These are phyloP conservation scores for Amanita inopinata DNA, from an alignment of 768 basidiomycete genomes.

Conservation along the genomic window DNA sequence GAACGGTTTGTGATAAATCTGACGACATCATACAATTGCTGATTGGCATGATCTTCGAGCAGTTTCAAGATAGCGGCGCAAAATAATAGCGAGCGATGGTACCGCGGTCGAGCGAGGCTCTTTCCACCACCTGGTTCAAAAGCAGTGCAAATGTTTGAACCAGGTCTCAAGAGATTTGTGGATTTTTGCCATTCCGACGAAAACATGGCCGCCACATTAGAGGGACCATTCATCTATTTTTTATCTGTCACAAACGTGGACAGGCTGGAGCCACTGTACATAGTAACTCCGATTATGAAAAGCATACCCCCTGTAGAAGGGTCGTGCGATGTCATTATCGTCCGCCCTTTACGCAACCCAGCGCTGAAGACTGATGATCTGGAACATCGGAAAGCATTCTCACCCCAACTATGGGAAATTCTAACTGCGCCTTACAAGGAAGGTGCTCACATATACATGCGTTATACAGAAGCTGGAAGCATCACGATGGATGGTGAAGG, in stretches of 20 bases:
- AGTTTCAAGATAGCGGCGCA: slow-evolving; percentile 82
- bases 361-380: slow-evolving; percentile 29
- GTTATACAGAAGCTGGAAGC: slow-evolving; percentile 39
- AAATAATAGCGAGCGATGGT: slow-evolving; percentile 68
- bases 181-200: slow-evolving; percentile 24
- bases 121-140: slow-evolving; percentile 30
- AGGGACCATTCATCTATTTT: slow-evolving; percentile 84
- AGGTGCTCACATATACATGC: slow-evolving; percentile 58
- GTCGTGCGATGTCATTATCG: slow-evolving; percentile 63
- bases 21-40: slow-evolving; percentile 12
- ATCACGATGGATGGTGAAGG: slow-evolving; percentile 34
- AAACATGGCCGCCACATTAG: slow-evolving; percentile 31
- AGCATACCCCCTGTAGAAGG: slow-evolving; percentile 31
- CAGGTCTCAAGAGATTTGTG: slow-evolving; percentile 36
- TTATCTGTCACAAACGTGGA: slow-evolving; percentile 76
- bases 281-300: slow-evolving; percentile 58
- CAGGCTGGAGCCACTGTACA: slow-evolving; percentile 75
- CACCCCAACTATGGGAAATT: slow-evolving; percentile 40
- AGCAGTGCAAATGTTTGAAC: slow-evolving; percentile 54
- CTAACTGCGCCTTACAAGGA: slow-evolving; percentile 67
- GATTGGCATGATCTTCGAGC: slow-evolving; percentile 7
- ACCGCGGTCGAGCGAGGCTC: slow-evolving; percentile 48
- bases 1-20: slow-evolving; percentile 46
- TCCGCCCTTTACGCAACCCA: slow-evolving; percentile 65
- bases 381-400: slow-evolving; percentile 39